Conservation (phyloP, 352 stramenopile species). For the Globisporangium nodosum region DNA sequence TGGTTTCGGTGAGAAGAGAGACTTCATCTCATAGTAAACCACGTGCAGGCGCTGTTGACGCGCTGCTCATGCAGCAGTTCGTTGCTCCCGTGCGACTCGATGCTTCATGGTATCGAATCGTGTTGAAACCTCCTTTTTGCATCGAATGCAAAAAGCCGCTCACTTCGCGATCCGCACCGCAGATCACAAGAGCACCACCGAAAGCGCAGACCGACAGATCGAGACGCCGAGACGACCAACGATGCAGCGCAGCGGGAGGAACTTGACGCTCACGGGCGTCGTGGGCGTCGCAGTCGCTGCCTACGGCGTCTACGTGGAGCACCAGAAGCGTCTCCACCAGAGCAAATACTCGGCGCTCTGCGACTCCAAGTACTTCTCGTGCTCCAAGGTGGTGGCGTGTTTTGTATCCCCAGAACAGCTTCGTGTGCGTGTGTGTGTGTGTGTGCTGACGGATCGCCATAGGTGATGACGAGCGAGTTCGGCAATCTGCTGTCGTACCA, state of each 20-base stretch:
- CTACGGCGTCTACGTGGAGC: slow-evolving; percentile 49
- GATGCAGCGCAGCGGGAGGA: slow-evolving; percentile 8
- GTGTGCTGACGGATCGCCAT: neutral
- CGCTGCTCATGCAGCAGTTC: too few species aligned
- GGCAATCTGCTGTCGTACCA: slow-evolving; percentile 37
- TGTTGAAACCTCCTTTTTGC: too few species aligned
- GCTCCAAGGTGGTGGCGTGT: slow-evolving; percentile 31
- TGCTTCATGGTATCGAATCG: too few species aligned
- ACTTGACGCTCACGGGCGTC: slow-evolving; percentile 19
- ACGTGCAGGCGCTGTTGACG: neutral
- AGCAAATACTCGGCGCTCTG: slow-evolving; percentile 45
- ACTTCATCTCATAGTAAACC: neutral
- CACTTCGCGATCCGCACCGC: too few species aligned
- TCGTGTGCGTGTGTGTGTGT: too few species aligned
- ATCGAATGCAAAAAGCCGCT: too few species aligned
- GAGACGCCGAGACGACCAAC: neutral
- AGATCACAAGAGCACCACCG: too few species aligned
- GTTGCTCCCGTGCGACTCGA: too few species aligned
- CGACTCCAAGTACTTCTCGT: slow-evolving; percentile 49
- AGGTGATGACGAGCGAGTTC: slow-evolving; percentile 56
- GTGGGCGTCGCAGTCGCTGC: slow-evolving; percentile 19
- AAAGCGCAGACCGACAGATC: too few species aligned
- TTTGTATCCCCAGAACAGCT: neutral
- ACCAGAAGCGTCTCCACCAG: slow-evolving; percentile 27
- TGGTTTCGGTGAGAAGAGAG: neutral